Percentiles rank a stretch among this genome's conserved stretches.
Conservation (phyloP, 331 rosid species). For the Malus hybrid region DNA sequence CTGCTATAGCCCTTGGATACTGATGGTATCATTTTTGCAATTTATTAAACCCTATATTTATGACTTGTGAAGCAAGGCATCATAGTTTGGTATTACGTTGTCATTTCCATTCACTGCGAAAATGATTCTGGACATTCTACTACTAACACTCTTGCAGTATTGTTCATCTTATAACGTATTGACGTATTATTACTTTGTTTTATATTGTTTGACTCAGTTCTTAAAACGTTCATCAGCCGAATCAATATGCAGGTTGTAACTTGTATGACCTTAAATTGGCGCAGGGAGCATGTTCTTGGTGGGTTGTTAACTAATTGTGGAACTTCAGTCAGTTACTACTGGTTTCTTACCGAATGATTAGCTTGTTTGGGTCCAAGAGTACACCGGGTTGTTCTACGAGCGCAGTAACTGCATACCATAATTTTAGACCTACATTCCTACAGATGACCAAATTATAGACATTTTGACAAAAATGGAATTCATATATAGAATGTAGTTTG, state of each 20-base stretch:
- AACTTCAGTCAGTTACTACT: background rate
- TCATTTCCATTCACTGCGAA: conserved; percentile 92
- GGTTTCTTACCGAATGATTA: background rate
- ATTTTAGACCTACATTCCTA: background rate
- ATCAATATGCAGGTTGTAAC: background rate
- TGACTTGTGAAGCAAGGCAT: background rate
- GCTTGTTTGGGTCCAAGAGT: background rate
- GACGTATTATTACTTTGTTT: background rate
- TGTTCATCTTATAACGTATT: background rate
- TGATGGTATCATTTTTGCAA: background rate
- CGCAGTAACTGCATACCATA: background rate
- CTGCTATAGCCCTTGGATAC: background rate
- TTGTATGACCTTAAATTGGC: background rate
- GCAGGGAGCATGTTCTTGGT: background rate
- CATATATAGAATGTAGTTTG: no score
- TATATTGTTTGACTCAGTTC: background rate
- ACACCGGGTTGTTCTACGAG: background rate
- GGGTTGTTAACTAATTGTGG: background rate
- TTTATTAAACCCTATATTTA: background rate
- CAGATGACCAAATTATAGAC: background rate
- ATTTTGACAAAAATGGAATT: background rate
- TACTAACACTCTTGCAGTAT: conserved; percentile 66
- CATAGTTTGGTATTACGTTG: conserved; percentile 24
- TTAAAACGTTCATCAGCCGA: background rate
- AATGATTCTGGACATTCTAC: conserved; percentile 93